Conservation (phyloP, 2,329 filamentous ascomycete species). For the Venturia effusa region DNA sequence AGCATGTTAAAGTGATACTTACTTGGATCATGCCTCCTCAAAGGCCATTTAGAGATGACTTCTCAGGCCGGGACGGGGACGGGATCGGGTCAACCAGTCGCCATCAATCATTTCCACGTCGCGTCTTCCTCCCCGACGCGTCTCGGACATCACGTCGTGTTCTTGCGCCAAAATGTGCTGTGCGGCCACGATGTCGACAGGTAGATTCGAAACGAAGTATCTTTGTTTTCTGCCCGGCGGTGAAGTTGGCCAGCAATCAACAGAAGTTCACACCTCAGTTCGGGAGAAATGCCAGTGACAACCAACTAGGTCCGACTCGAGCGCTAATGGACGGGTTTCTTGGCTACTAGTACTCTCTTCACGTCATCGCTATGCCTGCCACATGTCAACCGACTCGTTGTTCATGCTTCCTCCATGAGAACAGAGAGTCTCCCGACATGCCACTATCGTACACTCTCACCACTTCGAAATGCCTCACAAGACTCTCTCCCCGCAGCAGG, state of each 20-base stretch:
- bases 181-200: too few relatives aligned
- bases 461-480: not conserved
- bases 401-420: too few relatives aligned
- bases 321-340: not conserved
- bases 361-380: constrained; percentile 6
- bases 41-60: not conserved
- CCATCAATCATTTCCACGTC: too few relatives aligned
- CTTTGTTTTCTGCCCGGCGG: too few relatives aligned
- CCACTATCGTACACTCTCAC: not conserved
- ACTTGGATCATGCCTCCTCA: not conserved
- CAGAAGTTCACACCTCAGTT: too few relatives aligned
- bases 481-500: constrained; percentile 10
- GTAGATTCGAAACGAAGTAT: too few relatives aligned
- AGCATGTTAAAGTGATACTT: not conserved
- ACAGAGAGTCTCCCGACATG: not conserved
- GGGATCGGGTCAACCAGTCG: not conserved
- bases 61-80: not conserved
- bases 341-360: not conserved
- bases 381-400: not conserved
- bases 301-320: too few relatives aligned
- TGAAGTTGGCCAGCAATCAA: too few relatives aligned
- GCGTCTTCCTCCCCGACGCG: not conserved
- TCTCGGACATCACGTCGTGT: not conserved
- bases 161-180: too few relatives aligned
- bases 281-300: too few relatives aligned